Evolutionary conservation across 306 rosid species (phyloP).

Genomic region (Inga leiocalycina): DNA sequence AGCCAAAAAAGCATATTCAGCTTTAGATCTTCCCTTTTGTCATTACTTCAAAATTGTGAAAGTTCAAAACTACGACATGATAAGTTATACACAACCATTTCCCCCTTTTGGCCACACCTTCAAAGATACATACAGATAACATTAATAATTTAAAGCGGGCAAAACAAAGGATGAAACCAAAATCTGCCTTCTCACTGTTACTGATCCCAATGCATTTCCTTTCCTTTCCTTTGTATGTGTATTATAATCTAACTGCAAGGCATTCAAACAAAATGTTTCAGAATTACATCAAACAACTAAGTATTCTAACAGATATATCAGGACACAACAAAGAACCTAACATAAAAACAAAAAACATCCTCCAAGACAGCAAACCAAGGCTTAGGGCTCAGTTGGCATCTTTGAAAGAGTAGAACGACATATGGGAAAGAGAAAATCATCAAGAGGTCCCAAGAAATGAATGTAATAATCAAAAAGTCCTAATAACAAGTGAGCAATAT

Average conservation of each 20-base stretch:
- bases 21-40: not conserved
- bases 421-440: too few relatives aligned
- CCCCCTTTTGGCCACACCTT: not conserved
- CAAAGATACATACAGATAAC: not conserved
- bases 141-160: not conserved
- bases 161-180: not conserved
- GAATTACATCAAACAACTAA: not conserved
- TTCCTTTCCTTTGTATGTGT: conserved; percentile 12
- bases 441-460: too few relatives aligned
- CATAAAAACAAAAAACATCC: not conserved
- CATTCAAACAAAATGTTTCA: conserved; percentile 7
- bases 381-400: not conserved
- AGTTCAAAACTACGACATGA: not conserved
- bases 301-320: not conserved
- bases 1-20: not conserved
- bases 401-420: too few relatives aligned
- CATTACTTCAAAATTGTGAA: not conserved
- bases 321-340: not conserved
- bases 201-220: conserved; percentile 30
- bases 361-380: not conserved
- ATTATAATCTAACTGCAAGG: conserved; percentile 30
- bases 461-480: too few relatives aligned
- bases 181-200: conserved; percentile 22
- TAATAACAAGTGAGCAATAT: too few relatives aligned
- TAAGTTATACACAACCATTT: not conserved